Evolutionary conservation across 768 basidiomycete species (phyloP).

Genomic region (Boletus subparvulus): DNA sequence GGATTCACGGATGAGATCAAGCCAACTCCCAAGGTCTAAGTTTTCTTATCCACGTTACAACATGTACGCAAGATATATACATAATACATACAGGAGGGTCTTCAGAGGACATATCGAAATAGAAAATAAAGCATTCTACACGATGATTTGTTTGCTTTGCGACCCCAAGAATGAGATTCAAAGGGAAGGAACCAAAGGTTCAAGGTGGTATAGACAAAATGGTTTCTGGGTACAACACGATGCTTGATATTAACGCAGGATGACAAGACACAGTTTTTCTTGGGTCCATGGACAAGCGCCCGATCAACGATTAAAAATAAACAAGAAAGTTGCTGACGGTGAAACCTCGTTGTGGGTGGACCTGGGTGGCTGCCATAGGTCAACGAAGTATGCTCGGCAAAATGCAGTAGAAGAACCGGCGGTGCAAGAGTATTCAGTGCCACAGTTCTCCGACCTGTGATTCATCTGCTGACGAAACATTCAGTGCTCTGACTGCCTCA

Average conservation of each 20-base stretch:
- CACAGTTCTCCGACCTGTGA: conserved; percentile 60
- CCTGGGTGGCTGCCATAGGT: not conserved
- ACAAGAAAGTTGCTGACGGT: conserved; percentile 17
- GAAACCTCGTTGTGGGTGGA: conserved; percentile 3
- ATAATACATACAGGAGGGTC: conserved; percentile 24
- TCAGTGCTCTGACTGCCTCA: conserved; percentile 42
- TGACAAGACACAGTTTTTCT: conserved; percentile 15
- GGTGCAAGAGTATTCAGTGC: conserved; percentile 35
- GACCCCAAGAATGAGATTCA: conserved; percentile 4
- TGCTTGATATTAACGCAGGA: conserved; percentile 28
- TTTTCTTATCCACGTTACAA: not conserved
- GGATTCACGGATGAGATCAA: not conserved
- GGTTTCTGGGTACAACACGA: conserved; percentile 25
- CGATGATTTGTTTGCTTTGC: conserved; percentile 16
- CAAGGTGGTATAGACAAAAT: conserved; percentile 26
- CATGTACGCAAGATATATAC: conserved; percentile 1
- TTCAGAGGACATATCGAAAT: conserved; percentile 19
- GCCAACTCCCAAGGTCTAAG: no score
- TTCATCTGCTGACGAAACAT: conserved; percentile 37
- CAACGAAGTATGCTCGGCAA: conserved; percentile 6
- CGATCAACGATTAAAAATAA: conserved; percentile 26
- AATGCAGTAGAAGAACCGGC: not conserved
- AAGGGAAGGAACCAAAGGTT: conserved; percentile 7
- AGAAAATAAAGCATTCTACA: conserved; percentile 17
- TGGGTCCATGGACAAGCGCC: conserved; percentile 20